Conservation (phyloP, 176 grass and related monocot species). For the Oryza punctata region DNA sequence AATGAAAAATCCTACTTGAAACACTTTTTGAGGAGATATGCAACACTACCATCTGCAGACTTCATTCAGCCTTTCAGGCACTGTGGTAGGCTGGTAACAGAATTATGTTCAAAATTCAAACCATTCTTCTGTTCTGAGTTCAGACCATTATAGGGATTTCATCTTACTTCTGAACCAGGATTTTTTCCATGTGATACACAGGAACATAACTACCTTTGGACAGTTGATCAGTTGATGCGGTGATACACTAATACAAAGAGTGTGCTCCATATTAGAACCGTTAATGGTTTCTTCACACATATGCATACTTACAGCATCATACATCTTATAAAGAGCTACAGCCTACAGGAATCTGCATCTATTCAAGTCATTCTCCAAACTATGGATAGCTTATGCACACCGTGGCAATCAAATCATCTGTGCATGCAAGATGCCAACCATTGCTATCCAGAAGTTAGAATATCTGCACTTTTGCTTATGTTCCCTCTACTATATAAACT, state of each 20-base stretch:
- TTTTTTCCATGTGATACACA: neutral
- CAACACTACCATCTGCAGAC: slow-evolving; percentile 13
- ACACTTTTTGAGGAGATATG: neutral
- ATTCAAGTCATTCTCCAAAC: slow-evolving; percentile 60
- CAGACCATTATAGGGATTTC: neutral
- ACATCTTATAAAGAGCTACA: slow-evolving; percentile 39
- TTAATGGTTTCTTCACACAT: slow-evolving; percentile 33
- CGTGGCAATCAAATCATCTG: slow-evolving; percentile 69
- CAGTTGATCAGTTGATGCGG: neutral
- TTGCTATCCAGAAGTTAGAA: slow-evolving; percentile 58
- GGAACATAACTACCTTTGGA: neutral
- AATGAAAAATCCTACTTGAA: neutral
- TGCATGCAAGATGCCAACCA: slow-evolving; percentile 48
- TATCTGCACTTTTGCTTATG: slow-evolving; percentile 57
- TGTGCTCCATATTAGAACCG: neutral
- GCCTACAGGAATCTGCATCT: slow-evolving; percentile 53
- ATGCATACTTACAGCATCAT: slow-evolving; percentile 20
- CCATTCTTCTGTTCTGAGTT: neutral
- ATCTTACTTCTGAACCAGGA: neutral
- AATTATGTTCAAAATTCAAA: slow-evolving; percentile 27
- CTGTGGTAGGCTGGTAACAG: neutral
- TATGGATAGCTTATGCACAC: slow-evolving; percentile 62
- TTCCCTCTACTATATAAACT: slow-evolving; percentile 72
- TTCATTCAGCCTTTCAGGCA: slow-evolving; percentile 2
- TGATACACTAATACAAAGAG: neutral